These are phyloP conservation scores for Clavulina sp. DNA, from an alignment of 768 basidiomycete species.

Conservation along the genomic window DNA sequence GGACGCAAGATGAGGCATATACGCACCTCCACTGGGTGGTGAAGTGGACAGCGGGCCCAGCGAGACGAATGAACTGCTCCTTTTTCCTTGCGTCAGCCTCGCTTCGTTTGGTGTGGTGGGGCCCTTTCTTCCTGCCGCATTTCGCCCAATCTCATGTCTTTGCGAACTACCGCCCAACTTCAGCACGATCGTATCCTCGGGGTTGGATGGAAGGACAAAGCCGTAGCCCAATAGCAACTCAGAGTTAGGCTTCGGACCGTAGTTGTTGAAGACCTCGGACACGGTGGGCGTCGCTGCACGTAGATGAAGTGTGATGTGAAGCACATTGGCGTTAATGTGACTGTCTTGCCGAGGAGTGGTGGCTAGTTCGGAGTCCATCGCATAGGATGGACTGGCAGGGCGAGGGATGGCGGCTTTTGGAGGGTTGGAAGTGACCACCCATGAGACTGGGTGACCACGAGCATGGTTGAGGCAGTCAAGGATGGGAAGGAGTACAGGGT, in stretches of 20 bases:
- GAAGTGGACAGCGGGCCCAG: too few relatives aligned
- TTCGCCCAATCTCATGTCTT: constrained; percentile 41
- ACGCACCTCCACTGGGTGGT: too few relatives aligned
- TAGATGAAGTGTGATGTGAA: constrained; percentile 42
- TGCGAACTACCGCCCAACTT: constrained; percentile 39
- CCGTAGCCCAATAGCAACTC: constrained; percentile 87
- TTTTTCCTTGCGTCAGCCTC: constrained; percentile 16
- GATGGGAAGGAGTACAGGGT: constrained; percentile 74
- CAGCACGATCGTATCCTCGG: constrained; percentile 72
- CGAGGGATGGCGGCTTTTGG: too few relatives aligned
- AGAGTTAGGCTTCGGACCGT: constrained; percentile 79
- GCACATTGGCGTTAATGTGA: constrained; percentile 9
- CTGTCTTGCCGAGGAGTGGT: neutral
- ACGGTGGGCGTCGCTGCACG: constrained; percentile 27
- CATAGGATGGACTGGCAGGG: neutral
- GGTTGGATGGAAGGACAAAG: constrained; percentile 62
- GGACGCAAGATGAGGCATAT: too few relatives aligned
- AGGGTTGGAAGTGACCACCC: constrained; percentile 31
- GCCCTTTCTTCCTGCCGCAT: constrained; percentile 34
- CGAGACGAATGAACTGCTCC: constrained; percentile 6
- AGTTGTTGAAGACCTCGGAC: constrained; percentile 72
- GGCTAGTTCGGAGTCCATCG: constrained; percentile 9
- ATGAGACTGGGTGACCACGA: constrained; percentile 63
- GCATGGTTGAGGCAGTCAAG: constrained; percentile 78
- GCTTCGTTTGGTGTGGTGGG: constrained; percentile 41